Evolutionary conservation across 257 asterid species (phyloP).

Genomic region (Ilex asprella): DNA sequence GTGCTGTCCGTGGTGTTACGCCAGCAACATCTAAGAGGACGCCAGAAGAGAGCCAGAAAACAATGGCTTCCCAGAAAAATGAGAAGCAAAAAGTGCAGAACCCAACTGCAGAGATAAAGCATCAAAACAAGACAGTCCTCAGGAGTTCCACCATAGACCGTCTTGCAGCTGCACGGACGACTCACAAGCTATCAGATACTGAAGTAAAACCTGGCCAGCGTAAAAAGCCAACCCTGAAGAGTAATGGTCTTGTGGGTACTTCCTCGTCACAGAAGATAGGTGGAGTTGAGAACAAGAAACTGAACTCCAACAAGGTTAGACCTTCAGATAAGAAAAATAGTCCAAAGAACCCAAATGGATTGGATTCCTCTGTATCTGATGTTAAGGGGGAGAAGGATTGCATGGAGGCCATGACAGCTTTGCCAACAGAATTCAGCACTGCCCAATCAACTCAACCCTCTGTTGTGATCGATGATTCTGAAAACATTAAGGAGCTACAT

Average conservation of each 20-base stretch:
- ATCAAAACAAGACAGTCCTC: conserved; percentile 31
- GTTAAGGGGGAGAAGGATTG: conserved; percentile 12
- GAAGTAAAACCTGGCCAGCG: conserved; percentile 33
- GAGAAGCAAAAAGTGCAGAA: conserved; percentile 29
- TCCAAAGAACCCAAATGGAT: conserved; percentile 17
- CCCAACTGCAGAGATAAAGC: conserved; percentile 29
- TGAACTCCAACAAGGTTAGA: conserved; percentile 20
- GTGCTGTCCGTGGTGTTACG: conserved; percentile 34
- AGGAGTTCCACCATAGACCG: conserved; percentile 60
- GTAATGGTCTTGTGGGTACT: conserved; percentile 5
- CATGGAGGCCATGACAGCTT: conserved; percentile 5
- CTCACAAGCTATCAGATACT: conserved; percentile 23
- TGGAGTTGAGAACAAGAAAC: conserved; percentile 26
- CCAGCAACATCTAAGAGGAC: conserved; percentile 26
- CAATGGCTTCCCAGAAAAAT: conserved; percentile 18
- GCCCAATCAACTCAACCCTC: conserved; percentile 14
- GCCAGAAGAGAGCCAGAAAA: conserved; percentile 32
- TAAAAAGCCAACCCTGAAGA: conserved; percentile 31
- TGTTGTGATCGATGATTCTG: conserved; percentile 17
- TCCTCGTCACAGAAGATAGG: conserved; percentile 20
- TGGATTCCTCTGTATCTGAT: conserved; percentile 16
- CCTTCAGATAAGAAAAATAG: conserved; percentile 24
- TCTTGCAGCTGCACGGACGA: conserved; percentile 57
- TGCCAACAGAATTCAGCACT: conserved; percentile 13
- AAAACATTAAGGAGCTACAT: conserved; percentile 31